Conservation (phyloP, 257 asterid genomes). For the Vinca minor region DNA sequence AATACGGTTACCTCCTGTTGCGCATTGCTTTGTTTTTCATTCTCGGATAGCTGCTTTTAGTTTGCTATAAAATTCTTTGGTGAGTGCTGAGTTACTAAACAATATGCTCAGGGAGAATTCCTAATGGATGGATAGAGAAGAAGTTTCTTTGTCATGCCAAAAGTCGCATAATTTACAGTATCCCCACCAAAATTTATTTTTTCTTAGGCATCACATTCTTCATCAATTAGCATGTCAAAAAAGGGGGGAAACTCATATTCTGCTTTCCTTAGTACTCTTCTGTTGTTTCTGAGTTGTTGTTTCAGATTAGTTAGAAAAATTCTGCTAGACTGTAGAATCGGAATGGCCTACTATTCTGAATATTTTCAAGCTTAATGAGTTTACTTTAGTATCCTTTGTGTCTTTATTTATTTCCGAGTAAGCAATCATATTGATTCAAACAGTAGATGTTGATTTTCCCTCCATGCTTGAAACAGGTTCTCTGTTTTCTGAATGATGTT, state of each 20-base stretch:
- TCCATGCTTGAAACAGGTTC: slow-evolving; percentile 53
- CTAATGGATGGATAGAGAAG: neutral
- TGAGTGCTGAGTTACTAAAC: neutral
- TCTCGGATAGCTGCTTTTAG: neutral
- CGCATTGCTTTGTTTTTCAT: neutral
- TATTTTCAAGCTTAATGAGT: slow-evolving; percentile 8
- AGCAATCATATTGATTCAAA: slow-evolving; percentile 3
- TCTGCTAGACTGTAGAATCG: neutral
- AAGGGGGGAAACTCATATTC: too few relatives aligned
- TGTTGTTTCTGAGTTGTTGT: too few relatives aligned
- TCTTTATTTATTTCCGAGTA: neutral
- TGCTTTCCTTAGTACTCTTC: too few relatives aligned
- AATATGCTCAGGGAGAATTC: neutral
- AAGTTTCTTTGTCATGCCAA: neutral
- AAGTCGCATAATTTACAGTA: neutral
- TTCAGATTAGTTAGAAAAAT: neutral
- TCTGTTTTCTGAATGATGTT: slow-evolving; percentile 63
- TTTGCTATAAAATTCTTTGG: neutral
- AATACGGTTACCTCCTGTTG: neutral
- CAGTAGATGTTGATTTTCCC: slow-evolving; percentile 6
- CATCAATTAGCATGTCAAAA: too few relatives aligned
- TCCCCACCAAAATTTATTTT: too few relatives aligned
- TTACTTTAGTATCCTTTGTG: neutral
- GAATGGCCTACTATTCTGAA: neutral
- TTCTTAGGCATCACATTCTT: too few relatives aligned